Conservation (phyloP, 805 yeast genomes). For the Zygoascus tannicola region DNA sequence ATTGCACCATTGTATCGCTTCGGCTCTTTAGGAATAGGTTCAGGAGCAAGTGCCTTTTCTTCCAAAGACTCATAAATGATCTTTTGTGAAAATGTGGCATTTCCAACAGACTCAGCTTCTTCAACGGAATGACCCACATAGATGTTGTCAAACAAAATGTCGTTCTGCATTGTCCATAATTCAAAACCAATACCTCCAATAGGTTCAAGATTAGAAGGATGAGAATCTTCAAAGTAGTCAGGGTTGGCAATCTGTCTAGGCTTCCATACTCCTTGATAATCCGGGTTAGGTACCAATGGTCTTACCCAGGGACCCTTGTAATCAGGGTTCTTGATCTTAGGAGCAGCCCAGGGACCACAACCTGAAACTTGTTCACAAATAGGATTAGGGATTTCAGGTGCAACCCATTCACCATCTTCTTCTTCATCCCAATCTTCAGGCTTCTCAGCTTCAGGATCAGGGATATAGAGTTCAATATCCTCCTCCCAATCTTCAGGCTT, state of each 20-base stretch:
- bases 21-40: slow-evolving; percentile 11
- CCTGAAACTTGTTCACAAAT: slow-evolving; percentile 47
- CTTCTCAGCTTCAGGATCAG: slow-evolving; percentile 55
- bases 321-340: slow-evolving; percentile 54
- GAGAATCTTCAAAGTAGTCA: slow-evolving; percentile 46
- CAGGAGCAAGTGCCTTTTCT: slow-evolving; percentile 22
- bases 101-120: slow-evolving; percentile 81
- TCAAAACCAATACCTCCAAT: slow-evolving; percentile 83
- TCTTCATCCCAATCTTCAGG: slow-evolving; percentile 87
- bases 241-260: slow-evolving; percentile 66
- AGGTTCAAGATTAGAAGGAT: slow-evolving; percentile 53
- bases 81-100: slow-evolving; percentile 50
- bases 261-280: slow-evolving; percentile 68
- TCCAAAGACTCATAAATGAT: slow-evolving; percentile 24
- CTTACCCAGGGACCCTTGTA: slow-evolving; percentile 74
- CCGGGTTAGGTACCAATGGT: slow-evolving; percentile 62
- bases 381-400: slow-evolving; percentile 66
- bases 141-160: slow-evolving; percentile 71
- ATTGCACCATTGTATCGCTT: slow-evolving; percentile 17
- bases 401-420: slow-evolving; percentile 79
- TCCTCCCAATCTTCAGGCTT: slow-evolving; percentile 82
- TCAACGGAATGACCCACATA: slow-evolving; percentile 75
- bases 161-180: slow-evolving; percentile 75
- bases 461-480: slow-evolving; percentile 43
- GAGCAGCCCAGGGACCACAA: slow-evolving; percentile 77